Percentiles rank a stretch among this genome's conserved stretches.
These are phyloP conservation scores for Colletotrichum sp. DNA, from an alignment of 2,329 filamentous ascomycete genomes.

Conservation along the genomic window DNA sequence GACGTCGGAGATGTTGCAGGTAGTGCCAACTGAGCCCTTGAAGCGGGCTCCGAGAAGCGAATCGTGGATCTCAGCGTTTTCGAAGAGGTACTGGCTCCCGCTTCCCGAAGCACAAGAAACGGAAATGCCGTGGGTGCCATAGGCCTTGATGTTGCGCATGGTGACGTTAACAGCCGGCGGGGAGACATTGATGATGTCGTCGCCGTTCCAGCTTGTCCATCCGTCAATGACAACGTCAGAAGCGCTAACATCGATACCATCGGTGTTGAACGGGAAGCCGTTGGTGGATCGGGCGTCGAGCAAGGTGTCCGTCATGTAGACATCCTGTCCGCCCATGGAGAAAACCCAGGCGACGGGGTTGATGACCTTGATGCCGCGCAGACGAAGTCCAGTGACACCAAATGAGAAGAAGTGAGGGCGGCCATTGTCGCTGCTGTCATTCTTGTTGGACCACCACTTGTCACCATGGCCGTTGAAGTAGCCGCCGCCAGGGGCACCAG, in stretches of 20 bases:
- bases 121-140: not conserved
- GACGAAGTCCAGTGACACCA: not conserved
- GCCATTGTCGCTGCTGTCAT: not conserved
- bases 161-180: conserved; percentile 3
- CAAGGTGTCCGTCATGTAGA: conserved; percentile 12
- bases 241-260: not conserved
- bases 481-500: not conserved
- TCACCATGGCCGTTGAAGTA: conserved; percentile 4
- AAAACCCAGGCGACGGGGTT: conserved; percentile 10
- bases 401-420: conserved; percentile 11
- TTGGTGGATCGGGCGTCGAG: not conserved
- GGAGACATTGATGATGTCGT: conserved; percentile 7
- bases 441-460: conserved; percentile 2
- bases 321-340: not conserved
- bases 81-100: not conserved
- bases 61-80: not conserved
- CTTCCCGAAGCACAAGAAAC: not conserved
- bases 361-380: not conserved
- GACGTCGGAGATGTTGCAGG: not conserved
- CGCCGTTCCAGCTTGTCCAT: conserved; percentile 2
- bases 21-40: conserved; percentile 4
- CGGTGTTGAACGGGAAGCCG: conserved; percentile 6
- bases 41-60: not conserved
- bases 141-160: conserved; percentile 3
- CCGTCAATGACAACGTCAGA: conserved; percentile 1